These are phyloP conservation scores for Lodderomyces beijingensis DNA, from an alignment of 1,139 yeast species.

Conservation along the genomic window DNA sequence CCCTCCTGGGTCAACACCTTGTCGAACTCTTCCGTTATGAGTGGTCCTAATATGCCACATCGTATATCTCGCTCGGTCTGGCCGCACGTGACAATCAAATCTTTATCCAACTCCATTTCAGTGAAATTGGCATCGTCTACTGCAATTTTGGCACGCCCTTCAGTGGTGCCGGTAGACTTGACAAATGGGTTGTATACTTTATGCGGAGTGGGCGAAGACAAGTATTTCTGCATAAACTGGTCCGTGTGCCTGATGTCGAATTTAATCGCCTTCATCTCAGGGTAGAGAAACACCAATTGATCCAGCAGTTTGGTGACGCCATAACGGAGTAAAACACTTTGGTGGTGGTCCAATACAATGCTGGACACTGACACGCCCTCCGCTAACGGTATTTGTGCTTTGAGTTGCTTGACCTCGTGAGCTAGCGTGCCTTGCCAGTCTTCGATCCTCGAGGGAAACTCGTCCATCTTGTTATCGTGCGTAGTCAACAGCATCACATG, in stretches of 20 bases:
- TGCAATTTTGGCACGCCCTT: not conserved
- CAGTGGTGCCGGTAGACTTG: not conserved
- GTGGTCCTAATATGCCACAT: constrained; percentile 64
- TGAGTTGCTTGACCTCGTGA: constrained; percentile 22
- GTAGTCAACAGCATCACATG: constrained; percentile 53
- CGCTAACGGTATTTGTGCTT: constrained; percentile 5
- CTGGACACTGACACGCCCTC: constrained; percentile 27
- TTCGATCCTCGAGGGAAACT: constrained; percentile 61
- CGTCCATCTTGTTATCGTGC: constrained; percentile 22
- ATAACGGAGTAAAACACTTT: constrained; percentile 11
- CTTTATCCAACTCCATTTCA: constrained; percentile 19
- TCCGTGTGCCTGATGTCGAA: constrained; percentile 28
- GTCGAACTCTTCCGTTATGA: constrained; percentile 47
- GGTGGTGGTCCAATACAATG: constrained; percentile 18
- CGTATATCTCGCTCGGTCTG: constrained; percentile 59
- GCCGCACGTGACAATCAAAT: constrained; percentile 56
- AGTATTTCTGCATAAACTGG: constrained; percentile 39
- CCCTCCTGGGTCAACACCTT: constrained; percentile 32
- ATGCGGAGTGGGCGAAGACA: constrained; percentile 14
- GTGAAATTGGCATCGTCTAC: constrained; percentile 11
- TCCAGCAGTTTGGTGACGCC: constrained; percentile 13
- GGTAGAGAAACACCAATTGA: constrained; percentile 45
- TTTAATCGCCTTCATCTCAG: constrained; percentile 45
- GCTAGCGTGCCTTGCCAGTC: constrained; percentile 33
- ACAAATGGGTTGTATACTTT: constrained; percentile 34